phyloP scores from a whole-genome alignment of 306 rosid species.

The Ochetophila trinervis region DNA sequence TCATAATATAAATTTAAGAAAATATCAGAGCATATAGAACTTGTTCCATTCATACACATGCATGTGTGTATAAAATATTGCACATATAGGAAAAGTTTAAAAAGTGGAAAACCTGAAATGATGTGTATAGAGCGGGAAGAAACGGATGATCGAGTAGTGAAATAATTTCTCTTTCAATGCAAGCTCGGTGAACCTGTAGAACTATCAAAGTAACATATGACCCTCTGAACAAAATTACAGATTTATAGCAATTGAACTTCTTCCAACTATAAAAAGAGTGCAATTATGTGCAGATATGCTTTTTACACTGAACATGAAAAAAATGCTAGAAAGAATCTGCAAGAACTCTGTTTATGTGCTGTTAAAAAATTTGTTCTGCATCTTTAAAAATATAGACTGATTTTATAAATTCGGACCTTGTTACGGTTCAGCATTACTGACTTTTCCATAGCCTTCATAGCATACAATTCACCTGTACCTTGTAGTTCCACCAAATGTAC shows the following conservation, averaged over 20 bases:
- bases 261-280: not conserved
- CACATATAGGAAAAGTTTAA: not conserved
- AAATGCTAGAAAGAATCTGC: not conserved
- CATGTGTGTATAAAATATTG: not conserved
- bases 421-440: conserved; percentile 79
- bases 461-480: conserved; percentile 73
- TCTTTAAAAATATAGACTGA: conserved; percentile 15
- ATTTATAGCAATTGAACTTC: conserved; percentile 7
- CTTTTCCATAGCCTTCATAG: conserved; percentile 99
- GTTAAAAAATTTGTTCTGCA: not conserved
- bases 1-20: too few species aligned
- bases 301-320: not conserved
- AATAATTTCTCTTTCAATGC: conserved; percentile 86
- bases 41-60: not conserved
- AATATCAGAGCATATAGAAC: not conserved
- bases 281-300: conserved; percentile 1
- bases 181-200: conserved; percentile 91
- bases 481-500: conserved; percentile 89
- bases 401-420: conserved; percentile 58
- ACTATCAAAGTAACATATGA: conserved; percentile 21
- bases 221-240: not conserved
- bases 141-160: conserved; percentile 91
- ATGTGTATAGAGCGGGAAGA: conserved; percentile 86
- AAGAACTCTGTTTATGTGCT: conserved; percentile 6
- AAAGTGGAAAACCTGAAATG: conserved; percentile 73